These are phyloP conservation scores for Angophora floribunda DNA, from an alignment of 345 rosid genomes.

Conservation along the genomic window DNA sequence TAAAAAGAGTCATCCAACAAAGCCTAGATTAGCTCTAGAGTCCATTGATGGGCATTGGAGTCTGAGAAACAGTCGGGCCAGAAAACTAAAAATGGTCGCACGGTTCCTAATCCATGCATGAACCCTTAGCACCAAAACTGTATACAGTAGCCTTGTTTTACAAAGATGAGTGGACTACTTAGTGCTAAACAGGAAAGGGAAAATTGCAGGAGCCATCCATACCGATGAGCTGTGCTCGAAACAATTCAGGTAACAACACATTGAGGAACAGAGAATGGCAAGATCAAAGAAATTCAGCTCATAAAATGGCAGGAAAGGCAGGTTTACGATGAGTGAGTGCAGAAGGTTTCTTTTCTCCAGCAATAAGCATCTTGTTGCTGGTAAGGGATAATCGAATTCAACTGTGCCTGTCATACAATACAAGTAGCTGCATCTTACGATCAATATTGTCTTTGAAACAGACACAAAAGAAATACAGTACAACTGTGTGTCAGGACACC, in stretches of 20 bases:
- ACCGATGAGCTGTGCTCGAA: not conserved
- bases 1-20: not conserved
- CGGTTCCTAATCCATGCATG: not conserved
- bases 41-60: not conserved
- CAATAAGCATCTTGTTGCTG: not conserved
- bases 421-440: not conserved
- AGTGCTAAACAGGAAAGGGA: not conserved
- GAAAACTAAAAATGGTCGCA: not conserved
- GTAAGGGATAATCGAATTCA: not conserved
- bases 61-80: not conserved
- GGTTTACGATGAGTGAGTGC: not conserved
- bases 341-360: not conserved
- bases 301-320: not conserved
- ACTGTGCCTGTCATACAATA: not conserved
- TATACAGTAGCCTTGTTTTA: not conserved
- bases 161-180: not conserved
- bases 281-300: not conserved
- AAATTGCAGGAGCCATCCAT: not conserved
- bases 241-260: not conserved
- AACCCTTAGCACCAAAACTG: not conserved
- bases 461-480: not conserved
- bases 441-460: not conserved
- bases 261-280: constrained; percentile 41
- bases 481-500: not conserved
- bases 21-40: not conserved